These are phyloP conservation scores for Colletotrichum orchidophilum DNA, from an alignment of 2,329 filamentous ascomycete genomes.

Conservation along the genomic window DNA sequence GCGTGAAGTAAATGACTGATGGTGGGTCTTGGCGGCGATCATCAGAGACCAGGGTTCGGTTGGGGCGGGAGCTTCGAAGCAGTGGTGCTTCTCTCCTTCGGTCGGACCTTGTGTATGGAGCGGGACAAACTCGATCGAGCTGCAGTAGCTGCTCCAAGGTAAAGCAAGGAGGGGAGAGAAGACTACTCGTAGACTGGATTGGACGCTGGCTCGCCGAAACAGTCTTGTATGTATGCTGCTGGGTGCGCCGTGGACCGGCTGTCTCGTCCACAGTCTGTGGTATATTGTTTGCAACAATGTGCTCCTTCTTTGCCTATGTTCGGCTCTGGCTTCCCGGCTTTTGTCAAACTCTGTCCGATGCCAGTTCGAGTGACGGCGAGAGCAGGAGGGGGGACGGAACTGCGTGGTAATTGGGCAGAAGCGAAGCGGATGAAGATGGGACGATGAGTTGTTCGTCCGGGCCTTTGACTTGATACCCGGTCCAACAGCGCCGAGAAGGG, in stretches of 20 bases:
- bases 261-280: slow-evolving; percentile 19
- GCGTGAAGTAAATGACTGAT: slow-evolving; percentile 34
- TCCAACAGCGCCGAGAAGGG: slow-evolving; percentile 2
- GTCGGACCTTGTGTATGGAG: neutral
- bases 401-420: slow-evolving; percentile 6
- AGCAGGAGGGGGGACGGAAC: neutral
- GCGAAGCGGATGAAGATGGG: slow-evolving; percentile 22
- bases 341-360: slow-evolving; percentile 25
- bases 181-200: neutral
- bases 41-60: slow-evolving; percentile 29
- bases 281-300: slow-evolving; percentile 22
- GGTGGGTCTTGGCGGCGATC: slow-evolving; percentile 35
- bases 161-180: neutral
- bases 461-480: slow-evolving; percentile 24
- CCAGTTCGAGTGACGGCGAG: slow-evolving; percentile 11
- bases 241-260: slow-evolving; percentile 13
- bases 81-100: neutral
- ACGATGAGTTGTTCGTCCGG: slow-evolving; percentile 30
- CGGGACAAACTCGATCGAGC: neutral
- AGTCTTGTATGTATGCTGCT: slow-evolving; percentile 3
- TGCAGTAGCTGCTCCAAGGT: neutral
- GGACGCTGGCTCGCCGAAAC: neutral
- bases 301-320: neutral
- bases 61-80: neutral
- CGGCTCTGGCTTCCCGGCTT: neutral